Conservation (phyloP, 805 yeast genomes). For the Ogataea neopini region DNA sequence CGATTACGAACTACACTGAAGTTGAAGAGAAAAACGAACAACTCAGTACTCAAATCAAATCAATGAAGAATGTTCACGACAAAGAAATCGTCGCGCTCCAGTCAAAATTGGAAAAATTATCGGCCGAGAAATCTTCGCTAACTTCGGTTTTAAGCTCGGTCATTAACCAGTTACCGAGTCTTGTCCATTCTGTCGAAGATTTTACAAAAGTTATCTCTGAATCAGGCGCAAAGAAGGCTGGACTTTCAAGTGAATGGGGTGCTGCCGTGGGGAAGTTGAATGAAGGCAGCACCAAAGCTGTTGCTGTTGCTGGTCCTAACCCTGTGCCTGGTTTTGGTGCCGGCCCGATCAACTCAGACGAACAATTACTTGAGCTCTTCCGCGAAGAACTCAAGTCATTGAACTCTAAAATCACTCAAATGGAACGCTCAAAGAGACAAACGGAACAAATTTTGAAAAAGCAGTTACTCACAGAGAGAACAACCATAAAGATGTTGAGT, state of each 20-base stretch:
- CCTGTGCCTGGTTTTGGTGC: background rate
- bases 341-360: constrained; percentile 25
- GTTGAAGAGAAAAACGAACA: constrained; percentile 10
- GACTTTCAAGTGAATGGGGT: background rate
- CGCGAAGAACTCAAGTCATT: constrained; percentile 32
- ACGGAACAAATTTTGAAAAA: constrained; percentile 24
- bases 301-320: too few species aligned
- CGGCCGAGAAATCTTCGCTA: constrained; percentile 8
- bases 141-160: constrained; percentile 5
- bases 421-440: constrained; percentile 24
- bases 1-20: constrained; percentile 9
- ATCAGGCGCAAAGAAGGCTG: background rate
- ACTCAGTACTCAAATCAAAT: background rate
- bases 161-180: constrained; percentile 11
- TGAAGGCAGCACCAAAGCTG: too few species aligned
- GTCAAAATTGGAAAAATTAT: background rate
- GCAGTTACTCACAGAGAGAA: constrained; percentile 29
- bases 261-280: constrained; percentile 2
- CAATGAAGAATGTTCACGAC: background rate
- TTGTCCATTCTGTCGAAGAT: constrained; percentile 11
- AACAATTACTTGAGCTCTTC: constrained; percentile 30
- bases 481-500: constrained; percentile 24
- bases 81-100: background rate
- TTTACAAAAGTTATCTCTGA: constrained; percentile 8
- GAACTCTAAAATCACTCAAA: constrained; percentile 21